A percentile compares a stretch with the other conserved stretches of the same genome.
Evolutionary conservation across 2,329 filamentous ascomycete genomes (phyloP).

Genomic region (Fusarium beomiforme): DNA sequence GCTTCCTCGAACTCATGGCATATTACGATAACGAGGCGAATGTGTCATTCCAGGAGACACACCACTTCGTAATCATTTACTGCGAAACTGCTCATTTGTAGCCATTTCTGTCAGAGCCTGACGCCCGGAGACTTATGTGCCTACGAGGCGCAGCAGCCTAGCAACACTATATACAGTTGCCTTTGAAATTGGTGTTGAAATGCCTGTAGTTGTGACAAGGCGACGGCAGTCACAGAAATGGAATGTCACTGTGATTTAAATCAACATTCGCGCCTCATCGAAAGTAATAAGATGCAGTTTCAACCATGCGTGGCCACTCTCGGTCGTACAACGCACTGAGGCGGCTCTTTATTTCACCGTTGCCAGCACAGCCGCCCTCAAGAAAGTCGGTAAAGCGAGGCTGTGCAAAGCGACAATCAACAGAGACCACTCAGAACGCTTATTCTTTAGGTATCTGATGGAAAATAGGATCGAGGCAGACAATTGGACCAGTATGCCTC

Average conservation of each 20-base stretch:
- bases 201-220: not conserved
- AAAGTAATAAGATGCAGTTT: slow-evolving; percentile 9
- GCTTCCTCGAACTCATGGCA: not conserved
- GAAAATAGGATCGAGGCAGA: slow-evolving; percentile 4
- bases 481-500: slow-evolving; percentile 18
- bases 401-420: slow-evolving; percentile 11
- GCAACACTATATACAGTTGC: not conserved
- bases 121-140: slow-evolving; percentile 18
- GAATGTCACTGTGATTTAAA: slow-evolving; percentile 17
- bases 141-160: slow-evolving; percentile 19
- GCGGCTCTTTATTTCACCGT: slow-evolving; percentile 16
- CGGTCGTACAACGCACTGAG: slow-evolving; percentile 13
- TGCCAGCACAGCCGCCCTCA: slow-evolving; percentile 11
- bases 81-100: not conserved
- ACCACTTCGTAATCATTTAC: not conserved
- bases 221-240: not conserved
- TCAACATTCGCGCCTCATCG: not conserved
- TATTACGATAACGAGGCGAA: slow-evolving; percentile 3
- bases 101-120: not conserved
- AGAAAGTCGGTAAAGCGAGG: slow-evolving; percentile 7
- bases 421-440: slow-evolving; percentile 11
- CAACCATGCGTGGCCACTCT: slow-evolving; percentile 21
- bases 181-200: slow-evolving; percentile 18
- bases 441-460: not conserved
- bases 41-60: not conserved